Evolutionary conservation across 176 grass and related monocot species (phyloP).

Genomic region (Guadua angustifolia): DNA sequence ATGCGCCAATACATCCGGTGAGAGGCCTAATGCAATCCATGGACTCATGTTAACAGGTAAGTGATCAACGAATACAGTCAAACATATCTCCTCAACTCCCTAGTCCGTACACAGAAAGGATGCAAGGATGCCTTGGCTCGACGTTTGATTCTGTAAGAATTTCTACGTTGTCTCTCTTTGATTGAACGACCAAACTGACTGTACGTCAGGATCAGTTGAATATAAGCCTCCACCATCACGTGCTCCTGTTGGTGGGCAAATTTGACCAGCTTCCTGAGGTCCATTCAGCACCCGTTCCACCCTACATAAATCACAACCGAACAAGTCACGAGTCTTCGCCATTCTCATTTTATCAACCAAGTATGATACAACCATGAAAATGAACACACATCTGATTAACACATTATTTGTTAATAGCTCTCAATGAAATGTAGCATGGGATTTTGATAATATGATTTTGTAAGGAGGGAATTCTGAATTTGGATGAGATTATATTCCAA

Average conservation of each 20-base stretch:
- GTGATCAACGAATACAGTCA: slow-evolving; percentile 45
- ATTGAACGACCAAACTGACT: slow-evolving; percentile 74
- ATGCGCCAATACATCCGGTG: slow-evolving; percentile 27
- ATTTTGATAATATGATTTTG: too few species aligned
- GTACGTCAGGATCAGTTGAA: slow-evolving; percentile 66
- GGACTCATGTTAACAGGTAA: slow-evolving; percentile 39
- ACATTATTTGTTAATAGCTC: background rate
- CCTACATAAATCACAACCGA: slow-evolving; percentile 43
- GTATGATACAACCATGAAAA: background rate
- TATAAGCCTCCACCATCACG: slow-evolving; percentile 59
- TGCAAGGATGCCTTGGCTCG: slow-evolving; percentile 48
- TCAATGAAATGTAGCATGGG: background rate
- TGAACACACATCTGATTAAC: background rate
- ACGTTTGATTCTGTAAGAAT: slow-evolving; percentile 29
- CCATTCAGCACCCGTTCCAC: slow-evolving; percentile 56
- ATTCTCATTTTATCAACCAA: slow-evolving; percentile 17
- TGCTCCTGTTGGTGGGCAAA: slow-evolving; percentile 36
- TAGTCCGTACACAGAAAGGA: slow-evolving; percentile 30
- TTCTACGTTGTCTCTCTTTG: slow-evolving; percentile 57
- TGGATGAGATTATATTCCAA: too few species aligned
- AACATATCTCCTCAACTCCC: slow-evolving; percentile 44
- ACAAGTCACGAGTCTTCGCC: background rate
- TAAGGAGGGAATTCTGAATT: too few species aligned
- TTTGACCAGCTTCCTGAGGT: slow-evolving; percentile 48
- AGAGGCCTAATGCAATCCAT: slow-evolving; percentile 32